These are phyloP conservation scores for Schizosaccharomyces japonicus DNA, from an alignment of 805 yeast species.

Conservation along the genomic window DNA sequence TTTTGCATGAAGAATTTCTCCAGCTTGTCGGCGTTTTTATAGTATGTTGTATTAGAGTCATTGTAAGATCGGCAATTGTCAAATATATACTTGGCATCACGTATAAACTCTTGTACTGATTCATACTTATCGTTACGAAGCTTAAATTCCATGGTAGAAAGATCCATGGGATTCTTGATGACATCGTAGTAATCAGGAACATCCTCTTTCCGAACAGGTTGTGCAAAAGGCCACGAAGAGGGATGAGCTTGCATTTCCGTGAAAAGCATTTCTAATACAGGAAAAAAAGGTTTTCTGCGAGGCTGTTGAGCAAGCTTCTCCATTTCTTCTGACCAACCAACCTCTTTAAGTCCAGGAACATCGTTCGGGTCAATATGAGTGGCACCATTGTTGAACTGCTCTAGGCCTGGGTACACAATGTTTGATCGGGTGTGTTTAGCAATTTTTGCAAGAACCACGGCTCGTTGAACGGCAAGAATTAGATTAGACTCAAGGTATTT, in stretches of 20 bases:
- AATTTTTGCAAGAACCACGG: constrained; percentile 70
- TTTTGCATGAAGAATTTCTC: constrained; percentile 71
- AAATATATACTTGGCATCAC: constrained; percentile 67
- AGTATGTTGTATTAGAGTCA: constrained; percentile 83
- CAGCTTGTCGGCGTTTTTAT: constrained; percentile 76
- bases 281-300: constrained; percentile 80
- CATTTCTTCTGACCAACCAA: constrained; percentile 98
- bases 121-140: constrained; percentile 80
- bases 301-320: constrained; percentile 90
- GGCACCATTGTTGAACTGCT: constrained; percentile 31
- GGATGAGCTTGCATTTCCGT: constrained; percentile 84
- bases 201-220: constrained; percentile 60
- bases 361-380: constrained; percentile 42
- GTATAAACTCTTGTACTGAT: constrained; percentile 70
- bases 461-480: constrained; percentile 66
- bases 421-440: constrained; percentile 57
- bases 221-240: constrained; percentile 92
- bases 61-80: constrained; percentile 83
- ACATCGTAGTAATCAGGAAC: constrained; percentile 92
- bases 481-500: constrained; percentile 76
- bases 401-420: constrained; percentile 58
- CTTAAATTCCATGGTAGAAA: constrained; percentile 83
- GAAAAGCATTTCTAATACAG: constrained; percentile 69
- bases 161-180: constrained; percentile 86
- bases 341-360: constrained; percentile 77